Conservation (phyloP, 2,329 filamentous ascomycete species). For the Colletotrichum shisoi region DNA sequence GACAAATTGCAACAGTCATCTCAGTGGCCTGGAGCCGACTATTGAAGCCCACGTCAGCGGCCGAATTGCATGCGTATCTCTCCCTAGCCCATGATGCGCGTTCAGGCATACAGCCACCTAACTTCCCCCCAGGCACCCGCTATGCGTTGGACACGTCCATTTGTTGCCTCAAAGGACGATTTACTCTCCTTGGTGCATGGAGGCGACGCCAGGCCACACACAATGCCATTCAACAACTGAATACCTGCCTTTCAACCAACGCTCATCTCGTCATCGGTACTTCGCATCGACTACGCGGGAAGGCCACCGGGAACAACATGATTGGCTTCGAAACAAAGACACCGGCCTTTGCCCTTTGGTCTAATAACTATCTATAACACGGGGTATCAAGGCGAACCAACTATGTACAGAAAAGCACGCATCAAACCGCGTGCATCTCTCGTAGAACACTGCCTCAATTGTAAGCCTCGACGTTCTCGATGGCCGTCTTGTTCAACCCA, state of each 20-base stretch:
- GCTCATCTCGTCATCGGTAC: too few relatives aligned
- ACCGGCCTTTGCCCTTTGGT: background rate
- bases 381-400: background rate
- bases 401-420: background rate
- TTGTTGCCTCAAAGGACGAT: background rate
- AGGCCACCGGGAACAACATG: background rate
- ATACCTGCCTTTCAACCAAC: background rate
- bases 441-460: background rate
- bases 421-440: background rate
- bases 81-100: background rate
- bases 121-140: background rate
- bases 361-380: background rate
- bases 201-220: background rate
- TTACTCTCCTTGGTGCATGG: background rate
- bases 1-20: background rate
- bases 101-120: background rate
- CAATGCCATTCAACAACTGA: background rate
- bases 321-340: background rate
- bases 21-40: too few relatives aligned
- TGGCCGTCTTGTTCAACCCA: slow-evolving; percentile 32
- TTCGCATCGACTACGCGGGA: too few relatives aligned
- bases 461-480: slow-evolving; percentile 26
- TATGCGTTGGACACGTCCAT: background rate
- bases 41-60: background rate
- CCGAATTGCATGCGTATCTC: background rate